Conservation (phyloP, 2,329 filamentous ascomycete species). For the Ascochyta rabiei region DNA sequence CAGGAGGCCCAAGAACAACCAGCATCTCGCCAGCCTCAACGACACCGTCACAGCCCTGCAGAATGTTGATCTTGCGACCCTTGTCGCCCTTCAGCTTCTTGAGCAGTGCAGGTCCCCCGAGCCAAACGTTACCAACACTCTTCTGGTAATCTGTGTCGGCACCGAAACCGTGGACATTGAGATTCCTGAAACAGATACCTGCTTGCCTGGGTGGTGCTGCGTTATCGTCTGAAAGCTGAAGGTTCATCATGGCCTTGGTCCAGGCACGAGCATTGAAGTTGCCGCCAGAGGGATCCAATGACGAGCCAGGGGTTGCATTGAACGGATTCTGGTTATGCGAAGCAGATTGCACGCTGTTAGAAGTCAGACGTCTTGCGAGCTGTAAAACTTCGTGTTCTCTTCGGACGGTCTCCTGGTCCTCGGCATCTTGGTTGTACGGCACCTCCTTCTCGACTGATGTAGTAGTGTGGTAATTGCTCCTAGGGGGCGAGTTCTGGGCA, state of each 20-base stretch:
- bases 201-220: slow-evolving; percentile 52
- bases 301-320: slow-evolving; percentile 49
- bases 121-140: slow-evolving; percentile 55
- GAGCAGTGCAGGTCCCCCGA: slow-evolving; percentile 49
- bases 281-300: slow-evolving; percentile 53
- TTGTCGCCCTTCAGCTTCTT: slow-evolving; percentile 45
- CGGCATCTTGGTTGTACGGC: slow-evolving; percentile 28
- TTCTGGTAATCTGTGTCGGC: slow-evolving; percentile 59
- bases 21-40: slow-evolving; percentile 76
- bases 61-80: slow-evolving; percentile 63
- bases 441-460: slow-evolving; percentile 25
- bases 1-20: slow-evolving; percentile 73
- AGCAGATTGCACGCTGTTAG: slow-evolving; percentile 48
- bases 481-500: slow-evolving; percentile 30
- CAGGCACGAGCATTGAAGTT: slow-evolving; percentile 57
- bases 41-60: slow-evolving; percentile 70
- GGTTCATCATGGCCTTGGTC: slow-evolving; percentile 57
- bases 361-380: slow-evolving; percentile 52
- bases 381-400: slow-evolving; percentile 48
- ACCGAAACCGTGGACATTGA: slow-evolving; percentile 58
- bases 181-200: slow-evolving; percentile 53
- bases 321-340: slow-evolving; percentile 46
- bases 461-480: slow-evolving; percentile 19
- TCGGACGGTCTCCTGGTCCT: slow-evolving; percentile 27
- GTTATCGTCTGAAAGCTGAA: slow-evolving; percentile 51